A percentile compares a stretch with the other conserved stretches of the same genome.
phyloP scores from a whole-genome alignment of 768 basidiomycete genomes.

The Russula emetica region DNA sequence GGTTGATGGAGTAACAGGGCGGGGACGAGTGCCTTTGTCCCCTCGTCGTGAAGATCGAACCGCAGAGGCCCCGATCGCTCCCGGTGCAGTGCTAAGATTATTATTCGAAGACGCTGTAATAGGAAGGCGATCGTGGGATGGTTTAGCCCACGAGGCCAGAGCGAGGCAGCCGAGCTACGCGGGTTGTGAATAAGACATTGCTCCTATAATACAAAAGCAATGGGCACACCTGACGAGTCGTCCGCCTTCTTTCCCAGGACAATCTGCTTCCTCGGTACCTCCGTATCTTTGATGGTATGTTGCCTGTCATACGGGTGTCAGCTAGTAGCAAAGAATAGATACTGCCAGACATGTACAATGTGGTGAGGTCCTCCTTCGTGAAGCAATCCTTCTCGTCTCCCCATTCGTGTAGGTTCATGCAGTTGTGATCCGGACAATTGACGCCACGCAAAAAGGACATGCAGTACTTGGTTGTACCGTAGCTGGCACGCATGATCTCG shows the following conservation, averaged over 20 bases:
- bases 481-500: slow-evolving; percentile 87
- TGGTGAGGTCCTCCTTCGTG: slow-evolving; percentile 93
- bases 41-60: slow-evolving; percentile 30
- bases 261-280: slow-evolving; percentile 53
- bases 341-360: slow-evolving; percentile 54
- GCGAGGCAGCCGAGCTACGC: slow-evolving; percentile 54
- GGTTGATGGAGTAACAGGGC: slow-evolving; percentile 42
- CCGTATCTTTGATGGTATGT: slow-evolving; percentile 89
- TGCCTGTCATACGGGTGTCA: slow-evolving; percentile 48
- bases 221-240: slow-evolving; percentile 31
- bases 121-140: slow-evolving; percentile 25
- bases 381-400: slow-evolving; percentile 98
- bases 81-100: slow-evolving; percentile 22
- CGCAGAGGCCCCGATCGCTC: not conserved
- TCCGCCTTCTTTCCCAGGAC: slow-evolving; percentile 55
- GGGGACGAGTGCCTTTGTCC: slow-evolving; percentile 31
- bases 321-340: slow-evolving; percentile 6
- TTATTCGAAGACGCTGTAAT: slow-evolving; percentile 30
- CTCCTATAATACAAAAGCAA: not conserved
- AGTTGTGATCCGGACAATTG: slow-evolving; percentile 80
- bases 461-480: slow-evolving; percentile 97
- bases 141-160: slow-evolving; percentile 45
- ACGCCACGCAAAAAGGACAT: slow-evolving; percentile 88
- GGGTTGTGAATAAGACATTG: slow-evolving; percentile 16
- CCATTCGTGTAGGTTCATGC: slow-evolving; percentile 97